These are phyloP conservation scores for Agastache rugosa DNA, from an alignment of 257 asterid species.

Conservation along the genomic window DNA sequence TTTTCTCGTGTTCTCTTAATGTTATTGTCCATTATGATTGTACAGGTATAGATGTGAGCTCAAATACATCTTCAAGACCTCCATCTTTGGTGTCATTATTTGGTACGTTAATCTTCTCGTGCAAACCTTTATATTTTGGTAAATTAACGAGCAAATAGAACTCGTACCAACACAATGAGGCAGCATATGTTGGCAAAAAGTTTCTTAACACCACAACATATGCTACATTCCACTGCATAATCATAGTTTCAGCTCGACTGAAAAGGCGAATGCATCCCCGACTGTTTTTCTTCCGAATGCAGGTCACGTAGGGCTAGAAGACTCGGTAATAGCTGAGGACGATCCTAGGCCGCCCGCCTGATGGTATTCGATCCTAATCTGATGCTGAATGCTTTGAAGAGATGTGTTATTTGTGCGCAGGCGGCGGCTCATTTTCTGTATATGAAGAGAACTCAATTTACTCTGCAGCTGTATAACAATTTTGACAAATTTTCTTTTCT, in stretches of 20 bases:
- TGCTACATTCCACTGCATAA: not conserved
- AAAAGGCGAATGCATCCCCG: not conserved
- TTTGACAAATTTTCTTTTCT: slow-evolving; percentile 39
- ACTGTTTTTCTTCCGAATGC: slow-evolving; percentile 29
- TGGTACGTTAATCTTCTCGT: slow-evolving; percentile 50
- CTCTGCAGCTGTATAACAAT: slow-evolving; percentile 41
- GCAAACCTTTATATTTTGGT: not conserved
- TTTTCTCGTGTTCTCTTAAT: not conserved
- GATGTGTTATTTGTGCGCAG: slow-evolving; percentile 29
- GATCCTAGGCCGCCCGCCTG: slow-evolving; percentile 44
- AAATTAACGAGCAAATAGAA: not conserved
- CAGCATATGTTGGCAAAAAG: too few species aligned
- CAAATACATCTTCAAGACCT: slow-evolving; percentile 66
- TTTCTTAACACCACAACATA: too few species aligned
- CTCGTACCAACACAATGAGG: not conserved
- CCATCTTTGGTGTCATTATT: slow-evolving; percentile 75
- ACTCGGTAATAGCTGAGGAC: slow-evolving; percentile 65
- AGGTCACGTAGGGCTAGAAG: slow-evolving; percentile 72
- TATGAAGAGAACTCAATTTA: slow-evolving; percentile 41
- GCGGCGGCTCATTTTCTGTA: slow-evolving; percentile 39
- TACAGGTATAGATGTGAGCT: slow-evolving; percentile 62
- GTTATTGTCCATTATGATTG: slow-evolving; percentile 2
- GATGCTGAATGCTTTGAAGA: slow-evolving; percentile 28
- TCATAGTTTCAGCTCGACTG: not conserved
- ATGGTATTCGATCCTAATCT: not conserved